These are phyloP conservation scores for Pisolithus tinctorius DNA, from an alignment of 768 basidiomycete genomes.

Conservation along the genomic window DNA sequence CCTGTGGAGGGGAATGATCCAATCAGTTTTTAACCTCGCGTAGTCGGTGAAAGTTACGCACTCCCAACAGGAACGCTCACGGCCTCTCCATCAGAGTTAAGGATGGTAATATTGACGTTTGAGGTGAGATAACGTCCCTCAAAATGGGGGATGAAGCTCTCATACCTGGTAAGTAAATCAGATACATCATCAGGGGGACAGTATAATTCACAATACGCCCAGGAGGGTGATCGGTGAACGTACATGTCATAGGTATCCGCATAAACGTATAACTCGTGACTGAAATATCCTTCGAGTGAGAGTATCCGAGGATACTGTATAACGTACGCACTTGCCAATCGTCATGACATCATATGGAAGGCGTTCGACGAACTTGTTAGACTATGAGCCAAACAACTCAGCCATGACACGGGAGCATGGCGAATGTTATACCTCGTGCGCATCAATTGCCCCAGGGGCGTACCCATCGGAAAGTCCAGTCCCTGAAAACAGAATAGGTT, in stretches of 20 bases:
- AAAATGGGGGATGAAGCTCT: slow-evolving; percentile 59
- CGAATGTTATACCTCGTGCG: slow-evolving; percentile 48
- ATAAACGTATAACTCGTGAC: slow-evolving; percentile 78
- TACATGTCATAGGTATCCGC: slow-evolving; percentile 62
- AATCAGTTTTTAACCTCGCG: slow-evolving; percentile 16
- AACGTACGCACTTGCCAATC: slow-evolving; percentile 66
- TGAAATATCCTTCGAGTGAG: slow-evolving; percentile 17
- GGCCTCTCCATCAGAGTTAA: slow-evolving; percentile 30
- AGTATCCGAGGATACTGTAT: neutral
- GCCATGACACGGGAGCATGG: neutral
- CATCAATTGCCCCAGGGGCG: slow-evolving; percentile 66
- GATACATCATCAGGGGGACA: neutral
- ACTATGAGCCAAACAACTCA: slow-evolving; percentile 28
- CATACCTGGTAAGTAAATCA: slow-evolving; percentile 33
- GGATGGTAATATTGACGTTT: slow-evolving; percentile 78
- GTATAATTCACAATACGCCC: neutral
- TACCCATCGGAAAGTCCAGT: slow-evolving; percentile 76
- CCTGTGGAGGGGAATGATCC: slow-evolving; percentile 31
- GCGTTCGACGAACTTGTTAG: slow-evolving; percentile 66
- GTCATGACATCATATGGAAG: slow-evolving; percentile 79
- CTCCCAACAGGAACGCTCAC: slow-evolving; percentile 42
- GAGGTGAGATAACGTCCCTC: slow-evolving; percentile 74
- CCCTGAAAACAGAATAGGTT: slow-evolving; percentile 31
- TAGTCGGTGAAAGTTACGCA: slow-evolving; percentile 12
- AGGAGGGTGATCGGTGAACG: slow-evolving; percentile 2